A percentile compares a stretch with the other conserved stretches of the same genome.
Evolutionary conservation across 2,329 filamentous ascomycete species (phyloP).

Genomic region (Tolypocladium inflatum): DNA sequence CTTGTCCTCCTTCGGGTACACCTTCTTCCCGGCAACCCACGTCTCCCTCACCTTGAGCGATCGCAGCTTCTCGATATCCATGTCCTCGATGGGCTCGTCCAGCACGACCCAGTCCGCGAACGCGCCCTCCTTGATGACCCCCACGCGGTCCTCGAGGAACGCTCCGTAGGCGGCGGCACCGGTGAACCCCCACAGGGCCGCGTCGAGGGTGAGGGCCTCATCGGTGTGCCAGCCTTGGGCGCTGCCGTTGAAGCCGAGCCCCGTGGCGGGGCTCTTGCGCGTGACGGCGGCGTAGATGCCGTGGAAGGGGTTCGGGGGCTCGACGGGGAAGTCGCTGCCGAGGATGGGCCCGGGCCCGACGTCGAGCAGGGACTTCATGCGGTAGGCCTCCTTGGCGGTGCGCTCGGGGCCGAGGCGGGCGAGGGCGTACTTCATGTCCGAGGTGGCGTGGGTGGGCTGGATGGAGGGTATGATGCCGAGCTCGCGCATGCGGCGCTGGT

Average conservation of each 20-base stretch:
- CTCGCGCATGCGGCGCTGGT: conserved; percentile 48
- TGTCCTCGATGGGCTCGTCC: conserved; percentile 42
- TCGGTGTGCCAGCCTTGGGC: conserved; percentile 47
- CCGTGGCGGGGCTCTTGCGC: conserved; percentile 48
- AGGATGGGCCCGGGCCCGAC: conserved; percentile 43
- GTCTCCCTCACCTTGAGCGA: conserved; percentile 52
- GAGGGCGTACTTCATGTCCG: conserved; percentile 59
- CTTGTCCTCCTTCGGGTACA: conserved; percentile 23
- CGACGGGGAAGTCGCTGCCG: conserved; percentile 64
- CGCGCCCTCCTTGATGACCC: conserved; percentile 48
- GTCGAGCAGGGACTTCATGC: conserved; percentile 53
- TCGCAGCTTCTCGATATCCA: conserved; percentile 42
- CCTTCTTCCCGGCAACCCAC: conserved; percentile 52
- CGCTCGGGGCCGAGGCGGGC: conserved; percentile 47
- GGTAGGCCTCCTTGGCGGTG: conserved; percentile 48
- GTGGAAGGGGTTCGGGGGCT: conserved; percentile 57
- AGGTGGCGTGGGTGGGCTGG: conserved; percentile 64
- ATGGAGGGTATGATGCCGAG: conserved; percentile 58
- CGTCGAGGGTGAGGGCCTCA: conserved; percentile 46
- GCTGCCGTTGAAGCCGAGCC: conserved; percentile 35
- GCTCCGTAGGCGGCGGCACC: conserved; percentile 47
- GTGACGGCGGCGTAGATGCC: conserved; percentile 61
- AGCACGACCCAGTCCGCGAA: conserved; percentile 66
- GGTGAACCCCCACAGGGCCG: conserved; percentile 56
- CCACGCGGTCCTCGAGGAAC: conserved; percentile 49